Conservation (phyloP, 805 yeast genomes). For the Metschnikowia henanensis region DNA sequence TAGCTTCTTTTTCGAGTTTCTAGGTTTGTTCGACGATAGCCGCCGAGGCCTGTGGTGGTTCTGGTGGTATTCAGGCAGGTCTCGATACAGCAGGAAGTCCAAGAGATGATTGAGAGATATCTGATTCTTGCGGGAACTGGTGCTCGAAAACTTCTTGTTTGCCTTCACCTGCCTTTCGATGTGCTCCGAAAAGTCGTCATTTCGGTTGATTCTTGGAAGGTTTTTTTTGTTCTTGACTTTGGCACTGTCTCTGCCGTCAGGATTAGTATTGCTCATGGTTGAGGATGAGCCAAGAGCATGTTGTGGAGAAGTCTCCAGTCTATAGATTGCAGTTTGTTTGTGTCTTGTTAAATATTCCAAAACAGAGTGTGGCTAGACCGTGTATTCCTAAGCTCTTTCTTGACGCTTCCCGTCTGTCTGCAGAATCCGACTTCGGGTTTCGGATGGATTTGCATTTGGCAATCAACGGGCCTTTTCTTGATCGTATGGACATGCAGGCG, state of each 20-base stretch:
- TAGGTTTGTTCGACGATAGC: constrained; percentile 10
- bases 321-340: not conserved
- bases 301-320: constrained; percentile 6
- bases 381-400: too few species aligned
- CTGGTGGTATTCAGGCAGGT: constrained; percentile 36
- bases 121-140: constrained; percentile 11
- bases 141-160: constrained; percentile 4
- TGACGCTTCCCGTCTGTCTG: too few species aligned
- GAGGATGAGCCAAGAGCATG: constrained; percentile 7
- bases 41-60: constrained; percentile 18
- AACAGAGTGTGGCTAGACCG: too few species aligned
- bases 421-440: too few species aligned
- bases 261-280: constrained; percentile 11
- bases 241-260: constrained; percentile 4
- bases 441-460: too few species aligned
- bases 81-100: constrained; percentile 49
- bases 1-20: constrained; percentile 25
- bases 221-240: constrained; percentile 2
- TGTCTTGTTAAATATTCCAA: not conserved
- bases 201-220: constrained; percentile 4
- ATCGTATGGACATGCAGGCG: not conserved
- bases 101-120: constrained; percentile 64
- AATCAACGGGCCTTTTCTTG: too few species aligned
- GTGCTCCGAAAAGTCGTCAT: constrained; percentile 9
- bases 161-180: constrained; percentile 9